Conservation (phyloP, 2,329 filamentous ascomycete genomes). For the Atkinsonella hypoxylon region DNA sequence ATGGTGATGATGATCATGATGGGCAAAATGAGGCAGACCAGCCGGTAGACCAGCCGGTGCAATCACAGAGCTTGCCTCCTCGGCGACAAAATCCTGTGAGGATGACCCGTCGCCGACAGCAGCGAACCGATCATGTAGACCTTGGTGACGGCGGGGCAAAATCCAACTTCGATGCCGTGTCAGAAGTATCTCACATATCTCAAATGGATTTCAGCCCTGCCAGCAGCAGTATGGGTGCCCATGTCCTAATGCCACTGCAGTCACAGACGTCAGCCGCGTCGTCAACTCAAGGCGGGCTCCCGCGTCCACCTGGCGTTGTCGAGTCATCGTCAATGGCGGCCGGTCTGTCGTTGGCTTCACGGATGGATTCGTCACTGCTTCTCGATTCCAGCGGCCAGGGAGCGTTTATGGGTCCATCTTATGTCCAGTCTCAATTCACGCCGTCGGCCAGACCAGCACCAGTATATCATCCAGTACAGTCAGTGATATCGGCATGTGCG, state of each 20-base stretch:
- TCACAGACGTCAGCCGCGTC: constrained; percentile 11
- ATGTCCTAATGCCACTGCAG: constrained; percentile 13
- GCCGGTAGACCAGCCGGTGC: neutral
- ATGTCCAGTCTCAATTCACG: constrained; percentile 18
- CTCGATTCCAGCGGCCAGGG: constrained; percentile 26
- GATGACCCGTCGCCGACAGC: constrained; percentile 10
- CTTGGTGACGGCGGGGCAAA: constrained; percentile 11
- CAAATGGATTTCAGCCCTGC: constrained; percentile 15
- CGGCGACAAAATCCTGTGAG: neutral
- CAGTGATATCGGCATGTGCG: constrained; percentile 28
- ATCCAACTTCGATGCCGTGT: constrained; percentile 14
- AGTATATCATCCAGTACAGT: constrained; percentile 13
- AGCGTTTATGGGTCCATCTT: constrained; percentile 22
- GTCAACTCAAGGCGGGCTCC: constrained; percentile 9
- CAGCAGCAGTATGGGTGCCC: constrained; percentile 10
- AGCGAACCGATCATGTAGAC: constrained; percentile 9
- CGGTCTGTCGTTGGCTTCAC: constrained; percentile 19
- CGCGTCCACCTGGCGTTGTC: constrained; percentile 15
- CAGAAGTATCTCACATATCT: constrained; percentile 13
- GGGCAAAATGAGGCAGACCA: too few relatives aligned
- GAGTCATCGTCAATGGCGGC: constrained; percentile 12
- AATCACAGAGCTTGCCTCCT: neutral
- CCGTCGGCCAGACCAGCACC: constrained; percentile 12
- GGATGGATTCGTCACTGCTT: constrained; percentile 27
- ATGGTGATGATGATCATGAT: too few relatives aligned